Evolutionary conservation across 495 filamentous ascomycete species (phyloP), one percentile per base, ranked within the genome.

Genomic region (Penicillium fimorum): DNA sequence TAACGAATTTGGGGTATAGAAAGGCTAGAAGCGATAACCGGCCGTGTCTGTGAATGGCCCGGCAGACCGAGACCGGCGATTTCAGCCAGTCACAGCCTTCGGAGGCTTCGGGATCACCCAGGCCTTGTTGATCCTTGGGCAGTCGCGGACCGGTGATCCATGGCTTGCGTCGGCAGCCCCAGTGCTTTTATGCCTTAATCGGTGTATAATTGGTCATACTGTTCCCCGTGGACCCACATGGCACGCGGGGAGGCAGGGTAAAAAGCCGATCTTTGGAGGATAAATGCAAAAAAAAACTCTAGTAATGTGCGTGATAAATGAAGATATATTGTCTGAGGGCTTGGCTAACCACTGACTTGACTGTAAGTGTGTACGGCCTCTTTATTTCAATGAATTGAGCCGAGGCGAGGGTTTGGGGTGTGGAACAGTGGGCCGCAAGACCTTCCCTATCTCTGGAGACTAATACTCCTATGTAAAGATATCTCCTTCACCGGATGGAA

Each of bases 1-100:
- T 68, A 70, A 67, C 63, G 20, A 46, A 52, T 58, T 66, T 67
- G 64, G 66, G 63, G 68, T 69, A 61, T 56, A 58, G 27, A 18
- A 47, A 13, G 12, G n/a, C 33, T 8, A 5, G 47, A 42, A 35
- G 20, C 40, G 63, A 66, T 66, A 68, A 53, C 35, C 22, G 37
- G 10, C 57, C 43, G 51, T 13, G 18, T 0, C 7, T 25, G 0
- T 63, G 25, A 66, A 62, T 68, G 58, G 66, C 4, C 10, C 0
- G 13, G 5, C 11, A 3, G 22, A 27, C 66, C 66, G 66, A 64
- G 24, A n/a, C 7, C 66, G 66, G 66, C 30, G 7, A 2, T 13
- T 42, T 43, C 0, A 15, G 27, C 63, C 65, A 68, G 33, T 68
- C 49, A 63, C 5, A 38, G 3, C 6, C 3, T 27, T 7, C 5